A percentile compares a stretch with the other conserved stretches of the same genome.
Conservation (phyloP, 805 yeast species). For the Teunomyces tritomae region DNA sequence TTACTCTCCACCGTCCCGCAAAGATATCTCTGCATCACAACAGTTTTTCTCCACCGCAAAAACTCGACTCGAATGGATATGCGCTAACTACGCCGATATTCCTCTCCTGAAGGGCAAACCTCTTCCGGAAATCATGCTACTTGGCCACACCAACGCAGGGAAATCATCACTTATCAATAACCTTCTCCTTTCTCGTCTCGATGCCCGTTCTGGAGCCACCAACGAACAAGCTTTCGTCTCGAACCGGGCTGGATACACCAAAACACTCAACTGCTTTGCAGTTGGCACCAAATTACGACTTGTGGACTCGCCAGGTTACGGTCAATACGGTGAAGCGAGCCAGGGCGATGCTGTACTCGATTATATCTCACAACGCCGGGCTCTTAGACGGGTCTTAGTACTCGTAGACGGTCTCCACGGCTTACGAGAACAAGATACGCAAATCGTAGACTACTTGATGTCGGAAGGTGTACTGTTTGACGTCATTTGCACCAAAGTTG, state of each 20-base stretch:
- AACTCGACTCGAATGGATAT: slow-evolving; percentile 59
- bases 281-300: slow-evolving; percentile 61
- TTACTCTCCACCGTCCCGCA: slow-evolving; percentile 11
- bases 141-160: slow-evolving; percentile 87
- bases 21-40: slow-evolving; percentile 22
- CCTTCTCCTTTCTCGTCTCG: slow-evolving; percentile 42
- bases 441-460: slow-evolving; percentile 49
- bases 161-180: slow-evolving; percentile 75
- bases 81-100: slow-evolving; percentile 48
- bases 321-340: slow-evolving; percentile 56
- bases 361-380: slow-evolving; percentile 55
- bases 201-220: slow-evolving; percentile 20
- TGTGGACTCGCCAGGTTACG: slow-evolving; percentile 91
- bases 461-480: slow-evolving; percentile 66
- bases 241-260: slow-evolving; percentile 54
- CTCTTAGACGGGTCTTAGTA: slow-evolving; percentile 57
- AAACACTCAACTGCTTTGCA: slow-evolving; percentile 69
- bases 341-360: slow-evolving; percentile 72
- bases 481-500: slow-evolving; percentile 74
- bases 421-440: slow-evolving; percentile 52
- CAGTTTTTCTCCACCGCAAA: slow-evolving; percentile 43
- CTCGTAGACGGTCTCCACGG: slow-evolving; percentile 63
- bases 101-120: slow-evolving; percentile 33
- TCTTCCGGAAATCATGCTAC: slow-evolving; percentile 68
- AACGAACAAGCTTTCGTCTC: slow-evolving; percentile 53